Conservation (phyloP, 345 rosid genomes). For the Bruguiera parviflora region DNA sequence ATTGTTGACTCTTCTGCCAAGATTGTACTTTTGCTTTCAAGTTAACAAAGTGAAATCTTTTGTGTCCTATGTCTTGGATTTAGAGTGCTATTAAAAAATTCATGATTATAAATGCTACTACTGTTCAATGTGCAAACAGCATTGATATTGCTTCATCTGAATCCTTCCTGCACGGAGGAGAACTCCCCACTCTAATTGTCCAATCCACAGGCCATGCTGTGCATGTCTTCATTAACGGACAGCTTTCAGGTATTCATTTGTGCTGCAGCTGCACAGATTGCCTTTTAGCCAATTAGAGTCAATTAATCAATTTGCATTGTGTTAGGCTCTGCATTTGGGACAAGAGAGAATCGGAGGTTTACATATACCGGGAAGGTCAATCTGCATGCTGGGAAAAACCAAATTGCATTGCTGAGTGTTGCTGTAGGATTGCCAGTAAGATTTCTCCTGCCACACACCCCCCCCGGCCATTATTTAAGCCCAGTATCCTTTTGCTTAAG, state of each 20-base stretch:
- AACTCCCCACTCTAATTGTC: constrained; percentile 79
- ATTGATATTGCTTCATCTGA: constrained; percentile 75
- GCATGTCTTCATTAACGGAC: constrained; percentile 83
- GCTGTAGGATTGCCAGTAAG: constrained; percentile 94
- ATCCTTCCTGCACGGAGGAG: constrained; percentile 87
- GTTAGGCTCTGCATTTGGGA: constrained; percentile 84
- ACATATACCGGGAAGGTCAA: constrained; percentile 74
- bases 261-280: neutral
- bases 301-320: constrained; percentile 8
- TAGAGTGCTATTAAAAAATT: neutral
- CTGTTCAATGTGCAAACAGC: constrained; percentile 36
- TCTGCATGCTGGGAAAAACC: constrained; percentile 75
- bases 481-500: neutral
- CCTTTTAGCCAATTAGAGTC: constrained; percentile 1
- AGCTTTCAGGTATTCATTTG: constrained; percentile 68
- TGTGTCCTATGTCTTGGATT: neutral
- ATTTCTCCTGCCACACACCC: constrained; percentile 9
- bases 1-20: neutral
- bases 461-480: neutral
- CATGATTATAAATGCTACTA: neutral
- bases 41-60: neutral
- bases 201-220: constrained; percentile 93
- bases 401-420: constrained; percentile 88
- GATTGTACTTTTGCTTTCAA: neutral
- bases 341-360: constrained; percentile 71